phyloP scores from a whole-genome alignment of 306 rosid genomes.

The Clitoria ternatea region DNA sequence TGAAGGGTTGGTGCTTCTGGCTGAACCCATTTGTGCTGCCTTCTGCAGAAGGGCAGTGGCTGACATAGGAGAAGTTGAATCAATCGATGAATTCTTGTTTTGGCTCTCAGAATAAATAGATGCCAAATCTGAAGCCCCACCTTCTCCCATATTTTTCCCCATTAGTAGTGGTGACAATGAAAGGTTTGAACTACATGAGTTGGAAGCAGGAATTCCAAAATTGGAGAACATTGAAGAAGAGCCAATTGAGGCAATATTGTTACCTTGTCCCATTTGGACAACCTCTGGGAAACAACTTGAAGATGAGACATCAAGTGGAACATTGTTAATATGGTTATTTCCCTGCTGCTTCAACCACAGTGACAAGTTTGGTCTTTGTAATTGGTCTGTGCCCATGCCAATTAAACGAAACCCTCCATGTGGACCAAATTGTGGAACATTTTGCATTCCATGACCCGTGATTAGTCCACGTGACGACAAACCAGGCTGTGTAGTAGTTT shows the following conservation, averaged over 20 bases:
- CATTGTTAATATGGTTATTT: conserved; percentile 22
- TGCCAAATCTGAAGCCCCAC: conserved; percentile 14
- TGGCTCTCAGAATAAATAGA: conserved; percentile 11
- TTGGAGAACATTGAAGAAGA: conserved; percentile 39
- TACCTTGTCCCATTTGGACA: conserved; percentile 40
- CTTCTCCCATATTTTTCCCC: conserved; percentile 39
- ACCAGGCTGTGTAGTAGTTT: conserved; percentile 19
- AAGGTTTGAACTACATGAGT: conserved; percentile 33
- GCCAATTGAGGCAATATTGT: conserved; percentile 33
- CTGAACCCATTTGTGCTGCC: conserved; percentile 56
- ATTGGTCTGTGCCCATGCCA: background rate
- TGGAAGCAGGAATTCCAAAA: conserved; percentile 29
- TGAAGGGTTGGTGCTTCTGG: conserved; percentile 40
- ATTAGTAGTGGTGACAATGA: conserved; percentile 33
- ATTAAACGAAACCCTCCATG: conserved; percentile 23
- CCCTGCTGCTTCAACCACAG: conserved; percentile 64
- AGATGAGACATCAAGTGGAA: conserved; percentile 31
- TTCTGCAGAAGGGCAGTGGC: conserved; percentile 52
- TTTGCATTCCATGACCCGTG: background rate
- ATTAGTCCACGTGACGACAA: conserved; percentile 24
- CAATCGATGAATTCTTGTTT: conserved; percentile 12
- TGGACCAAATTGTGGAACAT: conserved; percentile 33
- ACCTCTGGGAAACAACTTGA: conserved; percentile 32
- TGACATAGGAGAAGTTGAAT: conserved; percentile 53
- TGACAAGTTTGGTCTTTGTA: conserved; percentile 57